Base-by-base conservation (phyloP, 345 rosid genomes). In the Brassica nigra region DNA sequence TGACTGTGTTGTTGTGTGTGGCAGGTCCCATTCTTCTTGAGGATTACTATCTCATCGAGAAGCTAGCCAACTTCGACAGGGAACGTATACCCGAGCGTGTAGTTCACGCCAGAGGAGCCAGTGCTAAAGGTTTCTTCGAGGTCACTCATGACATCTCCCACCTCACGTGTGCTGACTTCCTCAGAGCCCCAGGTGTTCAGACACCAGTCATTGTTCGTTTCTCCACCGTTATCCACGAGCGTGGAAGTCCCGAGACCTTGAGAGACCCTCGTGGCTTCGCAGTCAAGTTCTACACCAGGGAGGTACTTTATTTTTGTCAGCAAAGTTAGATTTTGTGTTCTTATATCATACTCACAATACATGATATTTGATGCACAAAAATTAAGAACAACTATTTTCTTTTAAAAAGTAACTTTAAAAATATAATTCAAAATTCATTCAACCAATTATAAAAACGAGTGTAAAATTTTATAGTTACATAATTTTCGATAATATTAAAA, bases 221-320 rank as follows among this genome's bases (percentile, higher is more conserved):
- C 86, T 93, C 98, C n/a, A 93, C 98, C 9, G 98, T 93, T 61
- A 86, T 93, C 86, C 94, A 93, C 63, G 97, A 93, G 80, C 94
- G 97, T 70, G 98, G 98, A 74, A 91, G 97, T 76, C 98, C 98
- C 33, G 98, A 93, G 82, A 93, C 98, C 67, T 76, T 91, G 71
- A 90, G 98, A 83, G 98, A 93, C 62, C 97, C 97, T 76, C 90
- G 98, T 36, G 98, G 98, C 37, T 93, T 93, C 71, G 98, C 98
- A 0, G 97, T 91, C 70, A 93, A 93, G 86, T 93, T 91, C 76
- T 93, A 93, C 86, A 93, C 98, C 70, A 86, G 98, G 86, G 98
- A 93, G 93, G 96, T 42, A 42, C n/a, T 42, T 42, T 42, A 10
- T 10, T 10, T 39, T 18, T 18, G 5, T 42, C 4, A 23, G 5